A percentile compares a stretch with the other conserved stretches of the same genome.
Evolutionary conservation across 306 rosid species (phyloP).

Genomic region (Fragaria vesca): DNA sequence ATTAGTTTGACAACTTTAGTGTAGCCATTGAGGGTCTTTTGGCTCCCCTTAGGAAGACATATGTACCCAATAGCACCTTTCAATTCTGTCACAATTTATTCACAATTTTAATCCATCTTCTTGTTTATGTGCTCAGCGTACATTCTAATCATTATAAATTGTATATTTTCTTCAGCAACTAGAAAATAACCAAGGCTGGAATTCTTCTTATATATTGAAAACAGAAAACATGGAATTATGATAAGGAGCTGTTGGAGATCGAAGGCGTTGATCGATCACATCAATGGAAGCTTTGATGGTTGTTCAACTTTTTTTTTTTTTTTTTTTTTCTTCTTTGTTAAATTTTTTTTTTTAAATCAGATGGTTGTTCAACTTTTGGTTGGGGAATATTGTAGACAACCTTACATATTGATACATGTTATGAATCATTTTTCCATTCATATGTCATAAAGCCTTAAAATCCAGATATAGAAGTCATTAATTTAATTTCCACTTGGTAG

Average conservation of each 20-base stretch:
- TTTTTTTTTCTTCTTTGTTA: no score
- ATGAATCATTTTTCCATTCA: no score
- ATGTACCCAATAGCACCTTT: neutral
- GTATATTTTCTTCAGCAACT: neutral
- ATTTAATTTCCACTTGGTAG: neutral
- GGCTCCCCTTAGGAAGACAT: constrained; percentile 8
- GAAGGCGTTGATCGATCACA: neutral
- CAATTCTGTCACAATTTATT: neutral
- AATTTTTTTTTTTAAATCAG: neutral
- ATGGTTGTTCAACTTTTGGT: neutral
- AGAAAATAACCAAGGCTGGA: neutral
- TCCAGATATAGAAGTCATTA: neutral
- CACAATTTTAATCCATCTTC: neutral
- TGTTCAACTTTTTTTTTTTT: neutral
- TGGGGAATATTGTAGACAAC: neutral
- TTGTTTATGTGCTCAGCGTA: no score
- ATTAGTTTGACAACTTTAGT: constrained; percentile 2
- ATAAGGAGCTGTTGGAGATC: neutral
- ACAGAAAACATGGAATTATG: neutral
- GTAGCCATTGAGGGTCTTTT: constrained; percentile 8
- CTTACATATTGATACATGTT: neutral
- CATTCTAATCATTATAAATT: neutral
- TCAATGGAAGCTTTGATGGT: neutral
- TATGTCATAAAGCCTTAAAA: neutral
- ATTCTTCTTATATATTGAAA: neutral